These are phyloP conservation scores for Termitomyces sp. DNA, from an alignment of 1,284 basidiomycete species.

Conservation along the genomic window DNA sequence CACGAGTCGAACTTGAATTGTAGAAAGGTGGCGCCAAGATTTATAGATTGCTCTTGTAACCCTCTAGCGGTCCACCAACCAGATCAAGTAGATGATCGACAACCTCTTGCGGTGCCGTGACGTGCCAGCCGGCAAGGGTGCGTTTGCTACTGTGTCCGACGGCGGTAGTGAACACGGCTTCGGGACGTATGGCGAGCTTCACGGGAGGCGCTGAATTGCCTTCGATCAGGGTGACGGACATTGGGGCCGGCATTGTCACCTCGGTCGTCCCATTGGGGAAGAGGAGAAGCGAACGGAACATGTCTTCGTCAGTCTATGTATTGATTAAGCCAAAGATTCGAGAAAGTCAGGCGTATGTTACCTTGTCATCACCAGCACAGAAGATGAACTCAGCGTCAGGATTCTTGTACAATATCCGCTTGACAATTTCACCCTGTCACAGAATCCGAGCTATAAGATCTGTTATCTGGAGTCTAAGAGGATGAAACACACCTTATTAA, in stretches of 20 bases:
- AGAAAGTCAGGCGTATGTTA: conserved; percentile 32
- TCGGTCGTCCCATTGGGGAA: conserved; percentile 42
- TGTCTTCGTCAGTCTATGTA: conserved; percentile 84
- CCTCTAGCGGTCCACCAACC: conserved; percentile 22
- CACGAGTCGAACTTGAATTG: neutral
- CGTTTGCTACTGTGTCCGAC: conserved; percentile 85
- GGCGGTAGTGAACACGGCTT: conserved; percentile 82
- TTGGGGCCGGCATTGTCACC: conserved; percentile 64
- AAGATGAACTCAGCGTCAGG: conserved; percentile 94
- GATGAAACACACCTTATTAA: conserved; percentile 70
- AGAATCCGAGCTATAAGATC: neutral
- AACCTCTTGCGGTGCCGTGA: conserved; percentile 74
- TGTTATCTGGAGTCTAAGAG: neutral
- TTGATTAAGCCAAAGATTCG: neutral
- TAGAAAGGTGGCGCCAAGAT: neutral
- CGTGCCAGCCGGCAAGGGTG: conserved; percentile 86
- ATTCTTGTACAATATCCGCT: conserved; percentile 87
- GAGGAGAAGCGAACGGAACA: conserved; percentile 85
- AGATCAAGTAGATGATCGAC: conserved; percentile 63
- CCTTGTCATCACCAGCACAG: conserved; percentile 98
- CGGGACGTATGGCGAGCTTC: conserved; percentile 58
- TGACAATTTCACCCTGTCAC: conserved; percentile 86
- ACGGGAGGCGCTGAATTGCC: conserved; percentile 39
- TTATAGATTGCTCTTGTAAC: conserved; percentile 10
- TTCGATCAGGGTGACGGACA: conserved; percentile 64